Percentiles rank a stretch among this genome's conserved stretches.
These are phyloP conservation scores for Apiosordaria backusii DNA, from an alignment of 495 filamentous ascomycete species.

Conservation along the genomic window DNA sequence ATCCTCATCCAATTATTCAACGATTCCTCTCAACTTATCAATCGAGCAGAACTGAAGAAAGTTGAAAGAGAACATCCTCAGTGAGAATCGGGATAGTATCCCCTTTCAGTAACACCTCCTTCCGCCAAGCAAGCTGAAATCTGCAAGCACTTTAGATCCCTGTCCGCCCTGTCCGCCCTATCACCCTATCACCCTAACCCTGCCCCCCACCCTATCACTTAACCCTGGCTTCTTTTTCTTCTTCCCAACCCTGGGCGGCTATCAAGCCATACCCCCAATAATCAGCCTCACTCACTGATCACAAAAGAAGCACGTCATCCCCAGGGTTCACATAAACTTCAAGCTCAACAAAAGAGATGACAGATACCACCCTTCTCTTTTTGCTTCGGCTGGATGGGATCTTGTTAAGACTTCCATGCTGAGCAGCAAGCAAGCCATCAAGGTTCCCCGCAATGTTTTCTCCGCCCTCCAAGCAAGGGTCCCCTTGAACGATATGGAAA, in stretches of 20 bases:
- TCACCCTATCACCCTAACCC: not conserved
- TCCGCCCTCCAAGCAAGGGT: not conserved
- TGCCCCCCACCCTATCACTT: not conserved
- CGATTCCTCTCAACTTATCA: too few relatives aligned
- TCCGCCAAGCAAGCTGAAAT: not conserved
- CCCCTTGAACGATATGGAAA: not conserved
- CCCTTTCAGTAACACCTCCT: not conserved
- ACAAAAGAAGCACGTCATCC: not conserved
- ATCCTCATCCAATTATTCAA: not conserved
- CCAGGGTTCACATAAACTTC: not conserved
- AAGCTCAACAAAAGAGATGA: too few relatives aligned
- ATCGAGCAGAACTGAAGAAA: too few relatives aligned
- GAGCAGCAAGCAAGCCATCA: not conserved
- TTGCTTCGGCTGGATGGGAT: too few relatives aligned
- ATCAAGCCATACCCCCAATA: not conserved
- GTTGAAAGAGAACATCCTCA: too few relatives aligned
- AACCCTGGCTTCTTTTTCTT: not conserved
- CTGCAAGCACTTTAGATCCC: constrained; percentile 18
- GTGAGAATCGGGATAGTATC: not conserved
- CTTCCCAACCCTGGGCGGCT: not conserved
- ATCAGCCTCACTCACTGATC: not conserved
- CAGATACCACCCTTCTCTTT: not conserved
- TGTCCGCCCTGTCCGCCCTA: constrained; percentile 10
- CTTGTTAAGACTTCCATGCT: too few relatives aligned
- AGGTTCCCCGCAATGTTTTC: not conserved